Percentiles rank a stretch among this genome's conserved stretches.
phyloP scores from a whole-genome alignment of 1,284 basidiomycete species.

The Boletus albobrunnescens region DNA sequence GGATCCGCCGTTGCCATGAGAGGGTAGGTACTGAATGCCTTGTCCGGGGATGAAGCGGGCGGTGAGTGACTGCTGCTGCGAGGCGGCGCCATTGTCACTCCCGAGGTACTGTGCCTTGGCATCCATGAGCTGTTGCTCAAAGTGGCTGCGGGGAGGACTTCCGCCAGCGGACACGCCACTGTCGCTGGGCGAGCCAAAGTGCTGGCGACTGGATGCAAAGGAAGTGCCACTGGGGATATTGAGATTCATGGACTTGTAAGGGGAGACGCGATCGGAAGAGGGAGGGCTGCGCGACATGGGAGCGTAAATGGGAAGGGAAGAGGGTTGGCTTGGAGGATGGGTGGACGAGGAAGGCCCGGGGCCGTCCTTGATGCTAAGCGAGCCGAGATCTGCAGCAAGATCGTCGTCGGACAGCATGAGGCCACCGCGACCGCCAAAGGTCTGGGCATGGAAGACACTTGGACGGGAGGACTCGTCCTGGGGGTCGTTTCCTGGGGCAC shows the following conservation, averaged over 20 bases:
- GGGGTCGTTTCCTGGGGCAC: constrained; percentile 36
- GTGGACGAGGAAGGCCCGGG: constrained; percentile 41
- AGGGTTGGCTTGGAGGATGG: constrained; percentile 53
- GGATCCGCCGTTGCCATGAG: constrained; percentile 30
- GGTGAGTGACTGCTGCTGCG: constrained; percentile 38
- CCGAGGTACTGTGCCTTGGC: constrained; percentile 35
- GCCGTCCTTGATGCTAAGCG: constrained; percentile 58
- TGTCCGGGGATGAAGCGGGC: constrained; percentile 62
- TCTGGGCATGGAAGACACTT: constrained; percentile 21
- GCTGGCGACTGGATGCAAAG: constrained; percentile 40
- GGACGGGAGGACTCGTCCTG: constrained; percentile 41
- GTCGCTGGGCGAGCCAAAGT: constrained; percentile 58
- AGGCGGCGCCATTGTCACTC: constrained; percentile 23
- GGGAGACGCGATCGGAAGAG: constrained; percentile 50
- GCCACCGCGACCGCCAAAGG: constrained; percentile 42
- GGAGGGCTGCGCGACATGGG: constrained; percentile 62
- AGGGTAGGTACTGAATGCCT: constrained; percentile 57
- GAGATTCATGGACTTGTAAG: constrained; percentile 56
- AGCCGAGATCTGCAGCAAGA: constrained; percentile 64
- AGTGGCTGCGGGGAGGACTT: constrained; percentile 38
- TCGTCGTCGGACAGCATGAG: constrained; percentile 77
- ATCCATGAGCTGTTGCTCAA: constrained; percentile 42
- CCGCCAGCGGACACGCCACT: constrained; percentile 41
- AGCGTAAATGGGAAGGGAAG: constrained; percentile 66
- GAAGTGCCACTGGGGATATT: constrained; percentile 46